These are phyloP conservation scores for Sclerotinia spermophila DNA, from an alignment of 2,329 filamentous ascomycete genomes.

Conservation along the genomic window DNA sequence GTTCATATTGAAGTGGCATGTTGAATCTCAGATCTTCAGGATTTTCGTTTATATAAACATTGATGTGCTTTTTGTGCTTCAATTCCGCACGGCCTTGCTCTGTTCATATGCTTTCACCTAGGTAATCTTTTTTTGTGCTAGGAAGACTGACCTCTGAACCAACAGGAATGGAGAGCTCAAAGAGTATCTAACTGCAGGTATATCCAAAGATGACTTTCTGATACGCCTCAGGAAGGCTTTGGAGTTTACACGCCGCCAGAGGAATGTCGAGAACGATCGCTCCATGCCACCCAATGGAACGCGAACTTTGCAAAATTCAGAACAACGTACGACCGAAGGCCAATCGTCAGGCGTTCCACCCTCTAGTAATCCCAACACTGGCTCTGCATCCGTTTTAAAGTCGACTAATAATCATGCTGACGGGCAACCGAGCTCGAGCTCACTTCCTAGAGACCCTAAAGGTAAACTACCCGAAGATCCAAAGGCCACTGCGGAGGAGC, in stretches of 20 bases:
- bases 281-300: neutral
- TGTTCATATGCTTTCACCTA: neutral
- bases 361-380: neutral
- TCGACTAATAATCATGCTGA: neutral
- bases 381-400: neutral
- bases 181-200: constrained; percentile 68
- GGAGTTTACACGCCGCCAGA: neutral
- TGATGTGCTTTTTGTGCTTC: neutral
- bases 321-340: neutral
- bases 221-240: constrained; percentile 48
- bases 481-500: neutral
- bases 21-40: neutral
- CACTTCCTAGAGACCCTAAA: neutral
- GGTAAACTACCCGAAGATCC: neutral
- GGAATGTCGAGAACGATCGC: neutral
- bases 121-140: neutral
- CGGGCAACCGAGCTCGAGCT: neutral
- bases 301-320: neutral
- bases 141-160: neutral
- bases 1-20: neutral
- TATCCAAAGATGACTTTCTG: constrained; percentile 63
- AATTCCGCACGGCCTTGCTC: neutral
- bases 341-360: neutral
- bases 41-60: neutral
- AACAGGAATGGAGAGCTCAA: constrained; percentile 68